phyloP scores from a whole-genome alignment of 179 eudicot species.

The Corrigiola litoralis region DNA sequence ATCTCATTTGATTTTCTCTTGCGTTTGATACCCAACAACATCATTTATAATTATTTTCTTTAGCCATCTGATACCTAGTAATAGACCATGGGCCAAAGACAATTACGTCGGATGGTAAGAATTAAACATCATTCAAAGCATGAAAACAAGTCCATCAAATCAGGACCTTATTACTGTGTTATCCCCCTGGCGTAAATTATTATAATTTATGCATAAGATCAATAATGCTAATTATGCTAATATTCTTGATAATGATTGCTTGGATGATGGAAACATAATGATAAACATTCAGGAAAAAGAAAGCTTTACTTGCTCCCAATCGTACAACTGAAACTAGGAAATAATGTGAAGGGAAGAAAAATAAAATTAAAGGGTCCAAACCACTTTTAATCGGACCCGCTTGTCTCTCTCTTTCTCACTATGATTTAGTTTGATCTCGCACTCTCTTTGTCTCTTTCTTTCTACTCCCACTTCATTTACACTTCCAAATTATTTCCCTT shows the following conservation, averaged over 20 bases:
- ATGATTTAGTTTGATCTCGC: conserved; percentile 8
- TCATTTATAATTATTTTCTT: too few relatives aligned
- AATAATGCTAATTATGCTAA: conserved; percentile 5
- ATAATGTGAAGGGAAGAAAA: conserved; percentile 29
- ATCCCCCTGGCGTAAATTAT: too few relatives aligned
- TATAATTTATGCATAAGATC: too few relatives aligned
- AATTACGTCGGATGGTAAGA: too few relatives aligned
- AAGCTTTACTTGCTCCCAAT: conserved; percentile 23
- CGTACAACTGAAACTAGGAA: conserved; percentile 24
- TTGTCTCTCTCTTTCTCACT: conserved; percentile 9
- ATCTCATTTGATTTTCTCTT: too few relatives aligned
- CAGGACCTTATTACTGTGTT: too few relatives aligned
- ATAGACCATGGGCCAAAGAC: too few relatives aligned
- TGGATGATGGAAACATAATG: conserved; percentile 24
- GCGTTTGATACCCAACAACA: too few relatives aligned
- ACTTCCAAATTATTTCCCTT: not conserved
- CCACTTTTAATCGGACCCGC: conserved; percentile 25
- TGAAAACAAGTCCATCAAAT: too few relatives aligned
- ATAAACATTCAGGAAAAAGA: conserved; percentile 20
- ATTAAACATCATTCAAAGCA: too few relatives aligned
- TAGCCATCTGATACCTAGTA: too few relatives aligned
- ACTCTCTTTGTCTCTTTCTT: not conserved
- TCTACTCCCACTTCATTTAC: not conserved
- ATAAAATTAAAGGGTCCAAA: conserved; percentile 8
- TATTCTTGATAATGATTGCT: conserved; percentile 28